A percentile compares a stretch with the other conserved stretches of the same genome.
These are phyloP conservation scores for Citrus glauca DNA, from an alignment of 345 rosid genomes.

Conservation along the genomic window DNA sequence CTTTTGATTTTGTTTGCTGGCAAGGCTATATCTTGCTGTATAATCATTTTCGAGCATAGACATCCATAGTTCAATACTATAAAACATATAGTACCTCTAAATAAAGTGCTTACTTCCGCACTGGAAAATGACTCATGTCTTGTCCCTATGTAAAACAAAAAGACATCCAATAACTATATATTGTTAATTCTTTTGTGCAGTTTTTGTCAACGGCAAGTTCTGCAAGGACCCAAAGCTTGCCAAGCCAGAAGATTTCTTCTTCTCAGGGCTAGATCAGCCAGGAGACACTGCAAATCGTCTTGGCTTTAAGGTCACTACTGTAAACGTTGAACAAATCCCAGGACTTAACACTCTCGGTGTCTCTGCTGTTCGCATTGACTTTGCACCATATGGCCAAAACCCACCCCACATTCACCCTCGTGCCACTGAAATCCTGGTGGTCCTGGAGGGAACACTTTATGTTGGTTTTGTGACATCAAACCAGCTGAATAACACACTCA, in stretches of 20 bases:
- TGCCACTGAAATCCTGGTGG: constrained; percentile 17
- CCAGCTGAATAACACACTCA: constrained; percentile 1
- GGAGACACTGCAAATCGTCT: constrained; percentile 3
- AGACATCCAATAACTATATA: too few species aligned
- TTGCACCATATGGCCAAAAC: constrained; percentile 23
- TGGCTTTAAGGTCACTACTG: constrained; percentile 15
- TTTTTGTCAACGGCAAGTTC: constrained; percentile 29
- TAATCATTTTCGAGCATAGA: too few species aligned
- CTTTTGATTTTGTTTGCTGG: too few species aligned
- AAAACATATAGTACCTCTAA: too few species aligned
- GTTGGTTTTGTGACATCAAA: constrained; percentile 28
- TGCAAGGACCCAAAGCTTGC: constrained; percentile 33
- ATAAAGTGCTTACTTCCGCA: too few species aligned
- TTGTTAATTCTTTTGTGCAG: constrained; percentile 1
- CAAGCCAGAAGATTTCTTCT: constrained; percentile 25
- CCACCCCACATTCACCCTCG: constrained; percentile 34
- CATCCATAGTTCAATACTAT: too few species aligned
- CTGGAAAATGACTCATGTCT: too few species aligned
- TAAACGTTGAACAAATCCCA: constrained; percentile 11
- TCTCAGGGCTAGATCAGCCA: constrained; percentile 13
- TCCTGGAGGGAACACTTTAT: constrained; percentile 13
- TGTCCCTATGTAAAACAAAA: too few species aligned
- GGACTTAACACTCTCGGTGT: constrained; percentile 34
- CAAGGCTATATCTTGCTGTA: too few species aligned
- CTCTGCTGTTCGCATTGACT: constrained; percentile 27